phyloP scores from a whole-genome alignment of 2,329 filamentous ascomycete species.

The Beauveria caledonica region DNA sequence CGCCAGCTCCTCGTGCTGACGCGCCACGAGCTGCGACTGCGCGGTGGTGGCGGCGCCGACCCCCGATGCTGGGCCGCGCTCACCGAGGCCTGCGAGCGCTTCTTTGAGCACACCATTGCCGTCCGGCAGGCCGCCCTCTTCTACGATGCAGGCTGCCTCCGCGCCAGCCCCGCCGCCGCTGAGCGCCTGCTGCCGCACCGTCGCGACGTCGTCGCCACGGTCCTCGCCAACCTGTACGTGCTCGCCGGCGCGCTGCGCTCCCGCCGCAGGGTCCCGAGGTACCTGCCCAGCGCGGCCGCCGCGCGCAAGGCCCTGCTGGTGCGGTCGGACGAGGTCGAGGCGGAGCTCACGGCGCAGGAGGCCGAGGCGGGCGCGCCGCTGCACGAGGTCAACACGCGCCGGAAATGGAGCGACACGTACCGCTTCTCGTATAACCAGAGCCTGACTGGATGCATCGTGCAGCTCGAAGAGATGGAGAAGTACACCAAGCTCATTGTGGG shows the following conservation, averaged over 20 bases:
- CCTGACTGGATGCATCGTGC: conserved; percentile 44
- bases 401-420: conserved; percentile 50
- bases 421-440: conserved; percentile 46
- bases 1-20: conserved; percentile 48
- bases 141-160: conserved; percentile 45
- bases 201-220: conserved; percentile 48
- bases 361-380: neutral
- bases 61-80: conserved; percentile 48
- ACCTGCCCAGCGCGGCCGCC: conserved; percentile 47
- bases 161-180: conserved; percentile 40
- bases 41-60: conserved; percentile 28
- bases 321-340: conserved; percentile 40
- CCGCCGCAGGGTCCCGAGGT: conserved; percentile 41
- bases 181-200: conserved; percentile 41
- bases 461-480: conserved; percentile 45
- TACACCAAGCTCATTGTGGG: conserved; percentile 52
- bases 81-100: conserved; percentile 46
- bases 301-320: conserved; percentile 44
- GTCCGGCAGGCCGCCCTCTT: conserved; percentile 50
- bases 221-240: conserved; percentile 51
- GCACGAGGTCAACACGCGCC: conserved; percentile 24
- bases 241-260: conserved; percentile 47
- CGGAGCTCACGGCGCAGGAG: conserved; percentile 18
- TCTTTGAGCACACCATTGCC: conserved; percentile 51
- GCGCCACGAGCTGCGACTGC: conserved; percentile 50